A percentile compares a stretch with the other conserved stretches of the same genome.
Evolutionary conservation across 768 basidiomycete species (phyloP).

Genomic region (Collybiopsis luxurians): DNA sequence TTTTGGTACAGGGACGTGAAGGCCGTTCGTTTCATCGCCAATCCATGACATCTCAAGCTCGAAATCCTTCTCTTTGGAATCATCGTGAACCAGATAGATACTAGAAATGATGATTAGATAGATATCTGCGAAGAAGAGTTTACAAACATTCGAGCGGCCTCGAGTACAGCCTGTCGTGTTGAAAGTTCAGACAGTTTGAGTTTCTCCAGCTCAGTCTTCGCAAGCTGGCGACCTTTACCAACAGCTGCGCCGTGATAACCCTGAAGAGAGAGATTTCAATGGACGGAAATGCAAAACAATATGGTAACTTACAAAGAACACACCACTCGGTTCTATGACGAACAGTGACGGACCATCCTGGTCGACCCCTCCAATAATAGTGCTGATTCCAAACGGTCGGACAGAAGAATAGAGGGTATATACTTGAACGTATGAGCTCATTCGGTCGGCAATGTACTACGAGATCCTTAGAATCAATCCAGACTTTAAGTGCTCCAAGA

Average conservation of each 20-base stretch:
- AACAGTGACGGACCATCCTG: slow-evolving; percentile 83
- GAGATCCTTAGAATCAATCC: neutral
- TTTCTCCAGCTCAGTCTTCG: slow-evolving; percentile 98
- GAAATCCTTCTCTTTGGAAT: slow-evolving; percentile 97
- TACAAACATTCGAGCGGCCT: slow-evolving; percentile 92
- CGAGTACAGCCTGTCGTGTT: slow-evolving; percentile 81
- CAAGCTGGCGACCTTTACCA: slow-evolving; percentile 96
- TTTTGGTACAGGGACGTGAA: slow-evolving; percentile 81
- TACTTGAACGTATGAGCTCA: slow-evolving; percentile 88
- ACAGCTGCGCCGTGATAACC: slow-evolving; percentile 97
- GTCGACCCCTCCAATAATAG: slow-evolving; percentile 88
- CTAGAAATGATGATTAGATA: slow-evolving; percentile 37
- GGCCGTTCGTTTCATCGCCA: slow-evolving; percentile 74
- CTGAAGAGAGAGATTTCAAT: slow-evolving; percentile 37
- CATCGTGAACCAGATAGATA: slow-evolving; percentile 96
- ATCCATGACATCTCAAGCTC: slow-evolving; percentile 99
- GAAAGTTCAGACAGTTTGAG: slow-evolving; percentile 81
- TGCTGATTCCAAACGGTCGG: slow-evolving; percentile 93
- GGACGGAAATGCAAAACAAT: neutral
- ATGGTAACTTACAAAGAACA: slow-evolving; percentile 67
- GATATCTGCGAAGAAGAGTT: neutral
- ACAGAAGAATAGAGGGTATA: slow-evolving; percentile 99
- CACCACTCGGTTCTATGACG: slow-evolving; percentile 93
- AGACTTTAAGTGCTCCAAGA: neutral
- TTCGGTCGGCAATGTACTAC: slow-evolving; percentile 60